These are phyloP conservation scores for Macrolepiota fuliginosa DNA, from an alignment of 768 basidiomycete genomes.

Conservation along the genomic window DNA sequence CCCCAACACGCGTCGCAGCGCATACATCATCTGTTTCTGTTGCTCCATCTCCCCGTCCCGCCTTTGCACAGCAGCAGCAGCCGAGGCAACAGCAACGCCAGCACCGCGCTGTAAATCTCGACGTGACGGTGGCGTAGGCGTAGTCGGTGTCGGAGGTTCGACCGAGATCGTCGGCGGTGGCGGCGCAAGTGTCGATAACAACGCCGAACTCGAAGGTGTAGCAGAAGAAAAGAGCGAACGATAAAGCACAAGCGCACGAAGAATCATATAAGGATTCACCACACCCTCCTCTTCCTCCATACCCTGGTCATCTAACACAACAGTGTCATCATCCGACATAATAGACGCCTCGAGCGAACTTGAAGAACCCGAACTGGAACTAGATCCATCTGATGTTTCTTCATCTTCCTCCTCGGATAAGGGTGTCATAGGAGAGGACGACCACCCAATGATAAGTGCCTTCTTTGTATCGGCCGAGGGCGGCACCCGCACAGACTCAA, in stretches of 20 bases:
- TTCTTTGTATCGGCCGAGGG: conserved; percentile 18
- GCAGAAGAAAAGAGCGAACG: conserved; percentile 51
- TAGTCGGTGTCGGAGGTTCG: conserved; percentile 51
- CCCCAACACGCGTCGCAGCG: conserved; percentile 56
- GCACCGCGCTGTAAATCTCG: not conserved
- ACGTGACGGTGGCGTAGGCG: conserved; percentile 6
- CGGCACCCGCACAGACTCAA: conserved; percentile 57
- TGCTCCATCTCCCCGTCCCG: conserved; percentile 21
- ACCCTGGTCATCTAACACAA: not conserved
- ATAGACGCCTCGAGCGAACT: not conserved
- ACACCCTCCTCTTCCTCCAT: conserved; percentile 36
- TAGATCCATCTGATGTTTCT: conserved; percentile 30
- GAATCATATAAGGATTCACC: conserved; percentile 45
- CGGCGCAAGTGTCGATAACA: conserved; percentile 29
- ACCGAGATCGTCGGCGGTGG: conserved; percentile 26
- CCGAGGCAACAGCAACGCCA: not conserved
- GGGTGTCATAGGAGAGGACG: not conserved
- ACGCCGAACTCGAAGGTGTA: conserved; percentile 12
- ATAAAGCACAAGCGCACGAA: conserved; percentile 54
- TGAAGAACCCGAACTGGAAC: not conserved
- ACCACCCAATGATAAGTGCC: conserved; percentile 6
- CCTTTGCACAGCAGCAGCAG: not conserved
- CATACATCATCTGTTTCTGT: conserved; percentile 34
- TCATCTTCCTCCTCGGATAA: conserved; percentile 19
- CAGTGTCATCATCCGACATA: not conserved